These are phyloP conservation scores for Leccinum variicolor DNA, from an alignment of 768 basidiomycete species.

Conservation along the genomic window DNA sequence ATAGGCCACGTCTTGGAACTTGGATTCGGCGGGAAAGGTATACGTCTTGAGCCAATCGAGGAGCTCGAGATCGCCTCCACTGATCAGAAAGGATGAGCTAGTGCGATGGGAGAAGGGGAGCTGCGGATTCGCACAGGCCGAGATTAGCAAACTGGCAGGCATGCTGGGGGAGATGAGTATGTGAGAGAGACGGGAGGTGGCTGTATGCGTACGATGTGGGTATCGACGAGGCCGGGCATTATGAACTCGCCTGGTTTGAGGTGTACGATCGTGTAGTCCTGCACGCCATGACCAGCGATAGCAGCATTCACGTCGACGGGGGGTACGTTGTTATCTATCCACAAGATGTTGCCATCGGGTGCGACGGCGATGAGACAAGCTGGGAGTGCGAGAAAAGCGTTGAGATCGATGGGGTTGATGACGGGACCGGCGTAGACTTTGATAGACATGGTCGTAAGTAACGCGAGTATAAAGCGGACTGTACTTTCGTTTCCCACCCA, in stretches of 20 bases:
- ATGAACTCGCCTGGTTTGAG: conserved; percentile 61
- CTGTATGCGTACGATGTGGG: conserved; percentile 68
- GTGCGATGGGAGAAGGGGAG: not conserved
- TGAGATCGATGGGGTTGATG: conserved; percentile 49
- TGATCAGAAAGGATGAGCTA: conserved; percentile 26
- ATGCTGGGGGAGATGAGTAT: conserved; percentile 22
- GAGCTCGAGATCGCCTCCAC: conserved; percentile 83
- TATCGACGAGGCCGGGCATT: conserved; percentile 88
- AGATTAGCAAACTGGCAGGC: conserved; percentile 43
- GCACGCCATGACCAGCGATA: conserved; percentile 49
- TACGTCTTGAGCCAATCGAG: conserved; percentile 83
- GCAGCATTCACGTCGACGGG: conserved; percentile 45
- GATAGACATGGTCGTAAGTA: conserved; percentile 8
- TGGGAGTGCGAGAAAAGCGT: conserved; percentile 44
- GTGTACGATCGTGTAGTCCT: conserved; percentile 29
- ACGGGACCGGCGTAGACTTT: conserved; percentile 56
- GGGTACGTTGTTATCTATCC: conserved; percentile 63
- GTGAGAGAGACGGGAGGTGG: not conserved
- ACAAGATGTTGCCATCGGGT: conserved; percentile 56
- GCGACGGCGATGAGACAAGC: conserved; percentile 54
- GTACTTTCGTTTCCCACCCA: conserved; percentile 29
- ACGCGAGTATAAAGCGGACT: conserved; percentile 45
- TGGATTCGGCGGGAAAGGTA: conserved; percentile 87
- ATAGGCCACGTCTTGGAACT: conserved; percentile 66
- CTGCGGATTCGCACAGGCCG: conserved; percentile 27